These are phyloP conservation scores for Quercus glauca DNA, from an alignment of 306 rosid genomes.

Conservation along the genomic window DNA sequence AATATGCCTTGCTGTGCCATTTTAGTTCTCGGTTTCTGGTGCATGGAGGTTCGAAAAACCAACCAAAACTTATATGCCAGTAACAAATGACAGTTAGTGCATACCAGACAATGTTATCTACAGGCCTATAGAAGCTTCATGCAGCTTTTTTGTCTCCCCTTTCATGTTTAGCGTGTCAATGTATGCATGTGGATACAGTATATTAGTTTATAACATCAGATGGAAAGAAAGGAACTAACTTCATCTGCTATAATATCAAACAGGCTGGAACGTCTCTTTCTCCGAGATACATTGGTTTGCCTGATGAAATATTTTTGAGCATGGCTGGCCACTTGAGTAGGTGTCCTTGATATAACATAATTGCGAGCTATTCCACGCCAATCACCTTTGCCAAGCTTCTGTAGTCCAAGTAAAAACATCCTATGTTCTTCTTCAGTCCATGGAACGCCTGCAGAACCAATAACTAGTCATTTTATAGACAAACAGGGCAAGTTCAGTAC, in stretches of 20 bases:
- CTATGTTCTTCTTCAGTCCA: slow-evolving; percentile 99
- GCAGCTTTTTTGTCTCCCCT: background rate
- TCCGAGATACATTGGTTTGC: slow-evolving; percentile 87
- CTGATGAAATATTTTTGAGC: slow-evolving; percentile 97
- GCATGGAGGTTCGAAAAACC: background rate
- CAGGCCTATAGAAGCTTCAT: slow-evolving; percentile 1
- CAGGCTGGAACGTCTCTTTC: slow-evolving; percentile 95
- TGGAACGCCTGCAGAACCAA: slow-evolving; percentile 67
- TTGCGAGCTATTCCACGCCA: slow-evolving; percentile 99
- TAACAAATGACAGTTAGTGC: background rate
- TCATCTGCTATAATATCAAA: slow-evolving; percentile 92
- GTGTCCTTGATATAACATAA: slow-evolving; percentile 88
- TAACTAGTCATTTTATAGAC: slow-evolving; percentile 13
- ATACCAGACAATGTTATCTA: slow-evolving; percentile 18
- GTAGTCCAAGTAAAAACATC: slow-evolving; percentile 93
- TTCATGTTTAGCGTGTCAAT: background rate
- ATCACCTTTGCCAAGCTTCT: slow-evolving; percentile 98
- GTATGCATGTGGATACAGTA: background rate
- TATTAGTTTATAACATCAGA: slow-evolving; percentile 8
- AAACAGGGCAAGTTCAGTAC: background rate
- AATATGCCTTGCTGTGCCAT: background rate
- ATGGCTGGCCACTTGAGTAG: slow-evolving; percentile 99
- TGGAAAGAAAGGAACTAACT: slow-evolving; percentile 53
- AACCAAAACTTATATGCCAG: slow-evolving; percentile 1
- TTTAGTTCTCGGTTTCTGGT: background rate